Percentiles rank a stretch among this genome's conserved stretches.
phyloP scores from a whole-genome alignment of 208 protist species.

The Porcisia hertigi region DNA sequence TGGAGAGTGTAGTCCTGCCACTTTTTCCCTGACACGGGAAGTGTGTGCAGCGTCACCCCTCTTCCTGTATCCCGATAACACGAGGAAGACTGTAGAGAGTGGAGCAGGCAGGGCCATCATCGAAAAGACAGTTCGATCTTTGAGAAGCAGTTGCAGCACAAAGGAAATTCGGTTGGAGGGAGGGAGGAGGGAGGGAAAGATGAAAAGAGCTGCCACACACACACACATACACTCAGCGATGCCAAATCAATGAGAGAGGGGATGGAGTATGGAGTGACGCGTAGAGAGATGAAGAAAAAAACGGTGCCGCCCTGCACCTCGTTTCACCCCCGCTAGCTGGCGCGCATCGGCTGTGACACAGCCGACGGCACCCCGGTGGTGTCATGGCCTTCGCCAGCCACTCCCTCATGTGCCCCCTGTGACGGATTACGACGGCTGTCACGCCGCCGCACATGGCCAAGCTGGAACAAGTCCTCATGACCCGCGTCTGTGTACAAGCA shows the following conservation, averaged over 20 bases:
- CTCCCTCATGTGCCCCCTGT: background rate
- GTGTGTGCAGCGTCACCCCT: background rate
- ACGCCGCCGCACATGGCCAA: slow-evolving; percentile 17
- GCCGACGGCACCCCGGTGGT: background rate
- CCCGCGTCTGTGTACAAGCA: slow-evolving; percentile 26
- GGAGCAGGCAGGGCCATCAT: background rate
- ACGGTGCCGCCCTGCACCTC: too few species aligned
- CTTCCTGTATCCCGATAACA: background rate
- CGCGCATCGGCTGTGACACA: background rate
- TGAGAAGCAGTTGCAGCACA: background rate
- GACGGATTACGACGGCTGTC: slow-evolving; percentile 1
- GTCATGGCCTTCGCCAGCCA: background rate
- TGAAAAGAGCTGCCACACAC: background rate
- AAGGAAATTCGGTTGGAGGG: background rate
- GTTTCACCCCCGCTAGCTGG: background rate
- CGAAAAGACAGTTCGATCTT: background rate
- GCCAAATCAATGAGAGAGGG: background rate
- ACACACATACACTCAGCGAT: background rate
- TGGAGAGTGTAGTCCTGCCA: background rate
- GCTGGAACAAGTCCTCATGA: slow-evolving; percentile 19
- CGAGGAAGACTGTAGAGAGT: too few species aligned
- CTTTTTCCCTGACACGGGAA: background rate
- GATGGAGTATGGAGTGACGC: too few species aligned
- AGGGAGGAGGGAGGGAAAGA: background rate
- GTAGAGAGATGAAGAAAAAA: too few species aligned